phyloP scores from a whole-genome alignment of 163 green algal species.

The Chlorella variabilis region DNA sequence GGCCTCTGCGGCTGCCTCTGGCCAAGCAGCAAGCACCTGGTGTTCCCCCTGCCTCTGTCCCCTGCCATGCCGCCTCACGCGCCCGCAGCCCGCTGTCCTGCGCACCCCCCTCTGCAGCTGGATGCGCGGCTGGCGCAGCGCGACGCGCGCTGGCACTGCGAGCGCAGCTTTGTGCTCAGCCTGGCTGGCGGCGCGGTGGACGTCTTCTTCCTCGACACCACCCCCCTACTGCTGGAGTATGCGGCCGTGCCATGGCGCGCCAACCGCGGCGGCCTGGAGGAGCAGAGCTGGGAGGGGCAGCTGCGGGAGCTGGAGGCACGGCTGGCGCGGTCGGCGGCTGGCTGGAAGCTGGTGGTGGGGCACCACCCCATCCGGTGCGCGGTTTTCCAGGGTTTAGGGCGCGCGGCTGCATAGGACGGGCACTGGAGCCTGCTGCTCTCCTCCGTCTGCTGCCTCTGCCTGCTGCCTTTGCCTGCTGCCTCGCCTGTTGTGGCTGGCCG shows the following conservation, averaged over 20 bases:
- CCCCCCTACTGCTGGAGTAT: conserved; percentile 46
- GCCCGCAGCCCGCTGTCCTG: neutral
- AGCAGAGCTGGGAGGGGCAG: conserved; percentile 50
- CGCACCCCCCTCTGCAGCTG: conserved; percentile 42
- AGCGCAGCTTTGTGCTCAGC: conserved; percentile 31
- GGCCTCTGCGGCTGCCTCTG: no score
- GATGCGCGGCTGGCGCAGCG: conserved; percentile 35
- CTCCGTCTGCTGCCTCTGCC: no score
- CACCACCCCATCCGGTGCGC: conserved; percentile 67
- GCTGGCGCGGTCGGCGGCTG: conserved; percentile 43
- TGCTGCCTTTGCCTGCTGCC: neutral
- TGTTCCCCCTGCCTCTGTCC: no score
- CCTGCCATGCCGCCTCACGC: neutral
- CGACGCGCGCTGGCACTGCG: conserved; percentile 53
- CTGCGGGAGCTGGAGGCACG: conserved; percentile 44
- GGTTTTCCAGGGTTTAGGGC: no score
- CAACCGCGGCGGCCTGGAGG: conserved; percentile 40
- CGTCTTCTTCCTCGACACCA: conserved; percentile 54
- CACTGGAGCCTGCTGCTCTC: conserved; percentile 1
- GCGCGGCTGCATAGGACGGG: no score
- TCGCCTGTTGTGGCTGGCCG: no score
- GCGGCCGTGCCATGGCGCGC: conserved; percentile 12
- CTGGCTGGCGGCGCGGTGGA: conserved; percentile 35
- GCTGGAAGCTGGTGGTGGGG: conserved; percentile 75
- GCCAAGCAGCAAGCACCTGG: no score